These are phyloP conservation scores for Symbiodinium pilosum DNA, from an alignment of 73 alveolate genomes.

Conservation along the genomic window DNA sequence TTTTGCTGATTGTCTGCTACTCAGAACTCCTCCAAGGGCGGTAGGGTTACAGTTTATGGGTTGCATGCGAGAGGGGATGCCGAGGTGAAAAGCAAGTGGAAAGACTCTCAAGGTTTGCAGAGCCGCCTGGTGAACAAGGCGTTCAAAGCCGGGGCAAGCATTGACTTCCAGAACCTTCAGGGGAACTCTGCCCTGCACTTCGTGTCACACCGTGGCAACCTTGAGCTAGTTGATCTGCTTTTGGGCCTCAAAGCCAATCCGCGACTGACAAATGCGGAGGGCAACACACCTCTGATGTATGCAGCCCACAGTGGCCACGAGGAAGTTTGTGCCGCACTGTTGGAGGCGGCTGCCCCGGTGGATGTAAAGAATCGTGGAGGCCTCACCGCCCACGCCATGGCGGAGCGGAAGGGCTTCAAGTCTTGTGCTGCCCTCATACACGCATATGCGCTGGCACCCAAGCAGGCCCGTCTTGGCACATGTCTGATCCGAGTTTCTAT, in stretches of 20 bases:
- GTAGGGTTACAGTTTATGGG: neutral
- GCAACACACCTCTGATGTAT: conserved; percentile 86
- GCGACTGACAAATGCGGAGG: conserved; percentile 37
- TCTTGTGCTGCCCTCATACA: conserved; percentile 73
- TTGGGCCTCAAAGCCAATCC: conserved; percentile 27
- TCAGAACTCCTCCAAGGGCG: neutral
- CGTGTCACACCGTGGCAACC: conserved; percentile 76
- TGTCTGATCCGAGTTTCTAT: neutral
- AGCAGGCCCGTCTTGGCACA: conserved; percentile 12
- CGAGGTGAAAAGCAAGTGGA: conserved; percentile 91
- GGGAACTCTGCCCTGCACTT: conserved; percentile 79
- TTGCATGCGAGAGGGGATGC: neutral
- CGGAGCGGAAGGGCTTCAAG: conserved; percentile 47
- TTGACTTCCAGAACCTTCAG: conserved; percentile 71
- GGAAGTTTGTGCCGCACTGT: conserved; percentile 51
- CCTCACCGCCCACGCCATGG: conserved; percentile 77
- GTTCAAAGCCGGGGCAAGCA: conserved; percentile 51
- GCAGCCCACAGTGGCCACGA: conserved; percentile 91
- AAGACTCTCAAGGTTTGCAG: conserved; percentile 80
- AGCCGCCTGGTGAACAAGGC: conserved; percentile 67
- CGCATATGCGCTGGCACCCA: conserved; percentile 79
- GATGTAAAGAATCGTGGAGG: conserved; percentile 29
- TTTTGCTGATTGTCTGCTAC: conserved; percentile 34
- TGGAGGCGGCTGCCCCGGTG: conserved; percentile 44
- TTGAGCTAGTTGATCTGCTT: conserved; percentile 41